Percentiles rank a stretch among this genome's conserved stretches.
phyloP scores from a whole-genome alignment of 306 rosid genomes.

The Malus sylvestris region DNA sequence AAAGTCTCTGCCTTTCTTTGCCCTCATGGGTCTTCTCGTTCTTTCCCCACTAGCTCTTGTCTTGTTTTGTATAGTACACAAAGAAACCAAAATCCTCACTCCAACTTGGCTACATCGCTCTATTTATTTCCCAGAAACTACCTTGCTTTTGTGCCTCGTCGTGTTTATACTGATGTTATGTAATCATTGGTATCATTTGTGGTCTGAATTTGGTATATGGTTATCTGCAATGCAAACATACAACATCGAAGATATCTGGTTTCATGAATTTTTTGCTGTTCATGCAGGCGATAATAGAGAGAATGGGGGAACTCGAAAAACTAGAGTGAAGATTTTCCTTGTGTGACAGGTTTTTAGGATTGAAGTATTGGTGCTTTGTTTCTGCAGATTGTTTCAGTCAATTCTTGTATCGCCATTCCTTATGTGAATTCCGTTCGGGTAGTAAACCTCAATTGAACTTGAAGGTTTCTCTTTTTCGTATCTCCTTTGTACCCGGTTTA shows the following conservation, averaged over 20 bases:
- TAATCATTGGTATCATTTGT: not conserved
- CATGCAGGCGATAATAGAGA: conserved; percentile 51
- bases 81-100: not conserved
- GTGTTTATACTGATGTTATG: not conserved
- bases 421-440: conserved; percentile 3
- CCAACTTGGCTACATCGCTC: no score
- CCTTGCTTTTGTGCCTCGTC: not conserved
- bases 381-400: conserved; percentile 1
- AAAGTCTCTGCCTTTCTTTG: not conserved
- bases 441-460: conserved; percentile 6
- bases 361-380: conserved; percentile 7
- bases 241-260: not conserved
- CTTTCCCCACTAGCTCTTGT: not conserved
- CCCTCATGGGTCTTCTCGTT: not conserved
- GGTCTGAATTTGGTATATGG: not conserved
- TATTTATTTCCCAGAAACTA: not conserved
- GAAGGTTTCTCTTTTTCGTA: not conserved
- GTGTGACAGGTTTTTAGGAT: not conserved
- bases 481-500: not conserved
- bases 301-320: conserved; percentile 66
- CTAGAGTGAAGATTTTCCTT: conserved; percentile 30
- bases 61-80: not conserved
- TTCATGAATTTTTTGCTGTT: not conserved
- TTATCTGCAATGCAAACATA: not conserved
- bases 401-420: not conserved